phyloP scores from a whole-genome alignment of 768 basidiomycete genomes.

The Lactarius sp. region DNA sequence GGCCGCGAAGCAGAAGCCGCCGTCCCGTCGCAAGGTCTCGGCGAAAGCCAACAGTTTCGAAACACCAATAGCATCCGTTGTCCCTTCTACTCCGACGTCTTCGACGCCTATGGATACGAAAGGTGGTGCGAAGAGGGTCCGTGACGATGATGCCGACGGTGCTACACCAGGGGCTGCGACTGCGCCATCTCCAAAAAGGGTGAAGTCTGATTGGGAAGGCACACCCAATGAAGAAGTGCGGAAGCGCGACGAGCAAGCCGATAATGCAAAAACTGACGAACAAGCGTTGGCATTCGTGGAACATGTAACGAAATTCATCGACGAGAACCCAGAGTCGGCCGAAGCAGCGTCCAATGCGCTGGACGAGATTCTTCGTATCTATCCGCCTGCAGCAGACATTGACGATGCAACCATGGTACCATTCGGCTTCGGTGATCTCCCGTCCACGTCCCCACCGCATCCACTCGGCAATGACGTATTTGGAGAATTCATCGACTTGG shows the following conservation, averaged over 20 bases:
- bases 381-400: slow-evolving; percentile 37
- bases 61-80: slow-evolving; percentile 21
- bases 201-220: slow-evolving; percentile 68
- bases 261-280: slow-evolving; percentile 55
- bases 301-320: slow-evolving; percentile 59
- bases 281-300: slow-evolving; percentile 60
- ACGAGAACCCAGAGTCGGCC: slow-evolving; percentile 38
- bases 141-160: slow-evolving; percentile 42
- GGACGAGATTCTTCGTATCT: slow-evolving; percentile 59
- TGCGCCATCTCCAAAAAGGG: slow-evolving; percentile 66
- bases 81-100: slow-evolving; percentile 10
- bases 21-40: slow-evolving; percentile 33
- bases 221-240: slow-evolving; percentile 43
- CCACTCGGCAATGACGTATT: slow-evolving; percentile 43
- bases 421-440: slow-evolving; percentile 30
- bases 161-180: slow-evolving; percentile 32
- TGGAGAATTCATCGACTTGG: slow-evolving; percentile 65
- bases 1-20: slow-evolving; percentile 41
- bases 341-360: slow-evolving; percentile 52
- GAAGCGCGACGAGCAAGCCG: slow-evolving; percentile 26
- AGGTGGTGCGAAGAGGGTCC: slow-evolving; percentile 42
- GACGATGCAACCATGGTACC: slow-evolving; percentile 33
- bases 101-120: slow-evolving; percentile 25
- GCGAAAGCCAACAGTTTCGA: slow-evolving; percentile 23
- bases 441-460: slow-evolving; percentile 27